These are phyloP conservation scores for Pseudogymnoascus sp. DNA, from an alignment of 2,329 filamentous ascomycete species.

Conservation along the genomic window DNA sequence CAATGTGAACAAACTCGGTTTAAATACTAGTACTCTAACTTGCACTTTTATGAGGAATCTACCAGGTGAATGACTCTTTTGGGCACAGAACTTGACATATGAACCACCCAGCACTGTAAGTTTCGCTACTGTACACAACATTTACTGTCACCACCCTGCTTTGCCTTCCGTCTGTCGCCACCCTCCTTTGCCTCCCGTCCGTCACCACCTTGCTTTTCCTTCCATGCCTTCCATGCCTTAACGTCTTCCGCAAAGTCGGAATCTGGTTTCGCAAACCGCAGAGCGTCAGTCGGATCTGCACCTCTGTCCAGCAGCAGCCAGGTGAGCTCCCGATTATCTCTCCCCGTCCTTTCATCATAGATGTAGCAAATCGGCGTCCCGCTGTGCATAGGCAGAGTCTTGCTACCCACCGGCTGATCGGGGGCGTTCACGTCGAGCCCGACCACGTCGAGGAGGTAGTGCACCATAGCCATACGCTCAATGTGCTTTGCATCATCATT, in stretches of 20 bases:
- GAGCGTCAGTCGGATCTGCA: conserved; percentile 13
- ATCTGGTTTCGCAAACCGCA: background rate
- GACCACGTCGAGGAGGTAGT: conserved; percentile 14
- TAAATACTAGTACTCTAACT: background rate
- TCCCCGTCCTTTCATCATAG: background rate
- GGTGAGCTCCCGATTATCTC: conserved; percentile 11
- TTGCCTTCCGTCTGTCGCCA: no score
- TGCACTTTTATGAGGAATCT: background rate
- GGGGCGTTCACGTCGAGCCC: conserved; percentile 14
- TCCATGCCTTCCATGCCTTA: conserved; percentile 1
- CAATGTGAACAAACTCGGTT: background rate
- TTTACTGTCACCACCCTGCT: background rate
- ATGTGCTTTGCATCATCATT: background rate
- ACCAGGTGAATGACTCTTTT: background rate
- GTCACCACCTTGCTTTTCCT: no score
- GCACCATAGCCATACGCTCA: conserved; percentile 16
- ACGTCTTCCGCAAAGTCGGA: background rate
- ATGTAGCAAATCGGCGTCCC: conserved; percentile 13
- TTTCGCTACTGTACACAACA: background rate
- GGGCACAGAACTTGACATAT: background rate
- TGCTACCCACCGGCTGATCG: background rate
- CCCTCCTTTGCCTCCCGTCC: no score
- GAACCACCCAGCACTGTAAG: no score
- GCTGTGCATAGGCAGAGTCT: background rate
- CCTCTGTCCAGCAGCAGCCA: conserved; percentile 14